Percentiles rank a stretch among this genome's conserved stretches.
Evolutionary conservation across 202 grass and related monocot genomes (phyloP).

Genomic region (Panicum hallii): DNA sequence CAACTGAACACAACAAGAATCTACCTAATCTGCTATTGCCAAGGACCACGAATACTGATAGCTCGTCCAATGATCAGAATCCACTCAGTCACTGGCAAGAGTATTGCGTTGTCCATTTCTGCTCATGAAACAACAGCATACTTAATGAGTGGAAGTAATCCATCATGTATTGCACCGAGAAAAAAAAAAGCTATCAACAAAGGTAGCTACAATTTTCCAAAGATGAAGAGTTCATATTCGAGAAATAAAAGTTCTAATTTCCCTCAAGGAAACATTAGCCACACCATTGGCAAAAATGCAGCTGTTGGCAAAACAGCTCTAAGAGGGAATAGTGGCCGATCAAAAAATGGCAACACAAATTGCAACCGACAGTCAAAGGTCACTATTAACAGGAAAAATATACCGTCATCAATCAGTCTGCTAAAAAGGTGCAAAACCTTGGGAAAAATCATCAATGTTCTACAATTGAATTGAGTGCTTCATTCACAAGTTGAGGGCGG

Average conservation of each 20-base stretch:
- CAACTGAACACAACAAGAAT: slow-evolving; percentile 44
- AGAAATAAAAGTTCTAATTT: neutral
- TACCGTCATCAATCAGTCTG: neutral
- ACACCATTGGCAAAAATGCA: neutral
- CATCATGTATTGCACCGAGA: neutral
- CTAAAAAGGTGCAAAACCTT: neutral
- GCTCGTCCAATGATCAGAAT: slow-evolving; percentile 49
- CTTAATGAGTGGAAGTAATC: slow-evolving; percentile 36
- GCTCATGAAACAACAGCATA: slow-evolving; percentile 47
- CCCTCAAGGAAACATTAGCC: neutral
- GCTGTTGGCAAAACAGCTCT: too few species aligned
- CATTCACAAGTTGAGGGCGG: neutral
- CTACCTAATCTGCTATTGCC: slow-evolving; percentile 43
- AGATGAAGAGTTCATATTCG: neutral
- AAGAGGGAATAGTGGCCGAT: too few species aligned
- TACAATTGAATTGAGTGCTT: neutral
- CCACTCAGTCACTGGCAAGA: slow-evolving; percentile 45
- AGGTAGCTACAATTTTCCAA: neutral
- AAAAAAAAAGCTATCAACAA: neutral
- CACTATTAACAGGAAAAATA: neutral
- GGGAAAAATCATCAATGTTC: neutral
- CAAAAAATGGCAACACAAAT: neutral
- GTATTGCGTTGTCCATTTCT: slow-evolving; percentile 42
- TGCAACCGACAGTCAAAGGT: neutral
- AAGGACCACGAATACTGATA: slow-evolving; percentile 29